Conservation (phyloP, 805 yeast genomes). For the Candida sanyiensis region DNA sequence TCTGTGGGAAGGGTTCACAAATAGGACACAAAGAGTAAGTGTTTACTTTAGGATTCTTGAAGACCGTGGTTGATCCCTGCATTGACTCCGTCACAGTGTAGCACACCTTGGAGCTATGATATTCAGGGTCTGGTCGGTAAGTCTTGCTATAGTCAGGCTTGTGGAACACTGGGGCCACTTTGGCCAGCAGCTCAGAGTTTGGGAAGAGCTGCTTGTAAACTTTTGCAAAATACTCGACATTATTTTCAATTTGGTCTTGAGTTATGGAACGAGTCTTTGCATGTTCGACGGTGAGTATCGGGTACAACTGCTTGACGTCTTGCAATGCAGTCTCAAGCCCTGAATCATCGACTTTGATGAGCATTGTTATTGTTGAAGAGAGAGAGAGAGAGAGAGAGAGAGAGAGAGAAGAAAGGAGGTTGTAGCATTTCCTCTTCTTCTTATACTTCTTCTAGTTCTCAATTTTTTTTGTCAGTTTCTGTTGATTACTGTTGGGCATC, state of each 20-base stretch:
- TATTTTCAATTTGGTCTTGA: too few relatives aligned
- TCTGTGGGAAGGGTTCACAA: constrained; percentile 3
- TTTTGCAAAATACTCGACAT: neutral
- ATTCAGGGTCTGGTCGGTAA: neutral
- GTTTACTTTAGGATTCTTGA: constrained; percentile 3
- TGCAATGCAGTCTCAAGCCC: neutral
- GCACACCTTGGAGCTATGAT: constrained; percentile 7
- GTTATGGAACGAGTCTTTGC: neutral
- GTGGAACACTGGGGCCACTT: neutral
- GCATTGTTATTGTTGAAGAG: neutral
- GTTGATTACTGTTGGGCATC: too few relatives aligned
- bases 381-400: neutral
- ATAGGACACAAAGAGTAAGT: constrained; percentile 8
- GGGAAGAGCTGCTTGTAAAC: neutral
- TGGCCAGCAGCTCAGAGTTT: neutral
- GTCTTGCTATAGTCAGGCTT: neutral
- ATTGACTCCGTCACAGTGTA: constrained; percentile 1
- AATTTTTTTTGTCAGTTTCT: too few relatives aligned
- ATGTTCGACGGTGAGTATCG: neutral
- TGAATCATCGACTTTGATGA: neutral
- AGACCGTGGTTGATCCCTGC: neutral
- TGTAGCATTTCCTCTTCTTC: too few relatives aligned
- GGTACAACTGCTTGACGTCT: neutral
- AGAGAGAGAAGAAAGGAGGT: neutral
- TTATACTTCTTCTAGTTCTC: too few relatives aligned